These are phyloP conservation scores for Orbilia javanica DNA, from an alignment of 2,329 filamentous ascomycete genomes.

Conservation along the genomic window DNA sequence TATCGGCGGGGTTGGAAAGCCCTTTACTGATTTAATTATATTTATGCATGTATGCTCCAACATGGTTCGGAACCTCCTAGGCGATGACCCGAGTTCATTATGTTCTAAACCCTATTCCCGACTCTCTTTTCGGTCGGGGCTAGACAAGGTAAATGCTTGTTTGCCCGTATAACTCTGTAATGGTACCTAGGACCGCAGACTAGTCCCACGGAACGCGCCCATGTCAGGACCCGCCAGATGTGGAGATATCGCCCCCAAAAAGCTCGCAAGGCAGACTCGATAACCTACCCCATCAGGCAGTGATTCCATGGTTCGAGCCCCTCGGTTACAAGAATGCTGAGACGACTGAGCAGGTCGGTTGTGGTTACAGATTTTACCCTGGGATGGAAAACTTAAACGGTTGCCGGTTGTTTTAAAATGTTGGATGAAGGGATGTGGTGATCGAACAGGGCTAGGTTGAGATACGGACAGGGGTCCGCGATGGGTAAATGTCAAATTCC, in stretches of 20 bases:
- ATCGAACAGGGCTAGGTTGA: not conserved
- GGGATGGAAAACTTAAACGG: not conserved
- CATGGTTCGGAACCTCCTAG: not conserved
- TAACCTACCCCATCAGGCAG: not conserved
- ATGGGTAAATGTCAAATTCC: constrained; percentile 11
- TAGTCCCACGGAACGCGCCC: not conserved
- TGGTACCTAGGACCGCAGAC: not conserved
- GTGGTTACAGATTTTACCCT: constrained; percentile 9
- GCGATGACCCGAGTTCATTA: too few species aligned
- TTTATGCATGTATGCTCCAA: not conserved
- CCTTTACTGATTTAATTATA: not conserved
- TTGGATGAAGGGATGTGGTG: not conserved
- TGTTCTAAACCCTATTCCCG: too few species aligned
- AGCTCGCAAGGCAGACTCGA: constrained; percentile 12
- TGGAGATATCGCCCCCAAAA: not conserved
- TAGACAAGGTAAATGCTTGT: not conserved
- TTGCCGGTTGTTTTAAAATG: constrained; percentile 11
- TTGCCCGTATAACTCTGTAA: not conserved
- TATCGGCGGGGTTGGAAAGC: constrained; percentile 5
- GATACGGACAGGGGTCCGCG: not conserved
- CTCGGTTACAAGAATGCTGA: not conserved
- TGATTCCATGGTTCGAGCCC: not conserved
- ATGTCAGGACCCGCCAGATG: not conserved
- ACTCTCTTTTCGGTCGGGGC: too few species aligned
- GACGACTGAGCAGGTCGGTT: not conserved